Evolutionary conservation across 805 yeast species (phyloP).

Genomic region (Ogataea pilisensis): DNA sequence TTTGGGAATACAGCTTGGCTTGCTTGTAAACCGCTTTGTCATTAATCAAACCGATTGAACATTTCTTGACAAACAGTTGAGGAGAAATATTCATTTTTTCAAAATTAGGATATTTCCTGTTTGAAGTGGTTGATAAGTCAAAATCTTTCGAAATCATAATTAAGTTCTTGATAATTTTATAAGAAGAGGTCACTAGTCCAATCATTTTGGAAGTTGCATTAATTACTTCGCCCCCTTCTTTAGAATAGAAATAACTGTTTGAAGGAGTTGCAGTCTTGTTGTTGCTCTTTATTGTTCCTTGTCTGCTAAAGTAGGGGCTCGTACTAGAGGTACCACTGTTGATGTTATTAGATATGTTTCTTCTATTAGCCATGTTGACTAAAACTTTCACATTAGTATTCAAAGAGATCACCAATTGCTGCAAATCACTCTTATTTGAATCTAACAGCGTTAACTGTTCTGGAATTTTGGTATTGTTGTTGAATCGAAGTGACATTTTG

Average conservation of each 20-base stretch:
- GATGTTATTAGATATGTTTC: constrained; percentile 13
- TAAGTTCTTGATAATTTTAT: constrained; percentile 55
- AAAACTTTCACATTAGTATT: constrained; percentile 61
- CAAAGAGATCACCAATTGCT: constrained; percentile 58
- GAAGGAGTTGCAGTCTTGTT: neutral
- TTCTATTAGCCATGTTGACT: constrained; percentile 35
- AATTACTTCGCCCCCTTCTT: constrained; percentile 53
- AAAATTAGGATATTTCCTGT: constrained; percentile 67
- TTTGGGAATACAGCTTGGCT: constrained; percentile 22
- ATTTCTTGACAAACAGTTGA: constrained; percentile 52
- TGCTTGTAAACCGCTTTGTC: constrained; percentile 30
- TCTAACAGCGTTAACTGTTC: constrained; percentile 52
- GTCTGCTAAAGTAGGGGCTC: constrained; percentile 1
- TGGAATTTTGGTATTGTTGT: constrained; percentile 32
- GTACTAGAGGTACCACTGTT: constrained; percentile 20
- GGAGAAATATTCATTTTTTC: constrained; percentile 53
- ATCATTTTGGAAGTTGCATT: constrained; percentile 42
- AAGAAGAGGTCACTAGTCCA: constrained; percentile 40
- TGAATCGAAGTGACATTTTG: neutral
- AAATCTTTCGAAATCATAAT: constrained; percentile 64
- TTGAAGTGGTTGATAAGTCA: constrained; percentile 46
- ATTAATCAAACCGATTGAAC: constrained; percentile 58
- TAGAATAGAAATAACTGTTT: constrained; percentile 49
- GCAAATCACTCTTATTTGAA: constrained; percentile 33
- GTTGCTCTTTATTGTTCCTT: constrained; percentile 2